Base-by-base conservation (phyloP, 2,329 filamentous ascomycete species). In the Colletotrichum neosansevieriae region DNA sequence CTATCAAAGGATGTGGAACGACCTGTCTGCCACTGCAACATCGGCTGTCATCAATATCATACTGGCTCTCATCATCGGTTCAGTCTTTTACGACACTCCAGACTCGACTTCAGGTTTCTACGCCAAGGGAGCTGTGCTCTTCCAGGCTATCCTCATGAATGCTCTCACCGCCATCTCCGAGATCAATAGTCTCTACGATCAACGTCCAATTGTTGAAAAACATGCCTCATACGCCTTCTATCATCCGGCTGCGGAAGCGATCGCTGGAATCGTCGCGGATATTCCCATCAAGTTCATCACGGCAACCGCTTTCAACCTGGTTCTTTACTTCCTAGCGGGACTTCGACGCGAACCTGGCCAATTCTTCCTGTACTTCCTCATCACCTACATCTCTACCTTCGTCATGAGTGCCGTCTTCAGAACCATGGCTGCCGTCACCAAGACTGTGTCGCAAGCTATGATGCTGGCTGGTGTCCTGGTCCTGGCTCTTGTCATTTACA, bases 321-420 rank as follows among this genome's bases (percentile, higher is more conserved):
- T 86, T 13, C 75, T 89, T 3, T 90, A 90, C 76, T 90, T 89
- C 72, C 74, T 90, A 73, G 76, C 84, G 1, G 82, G 81, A 1
- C 78, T 89, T 2, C 77, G 82, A 1, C 84, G 91, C 32, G 86
- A 88, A 58, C 82, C 92, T 0, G 88, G 85, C 1, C 81, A 88
- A 1, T 96, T 94, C 82, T 96, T 96, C 79, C 84, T 93, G 70
- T 96, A 91, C 81, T 85, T 92, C 70, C 80, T 96, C 17, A 85
- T 94, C 72, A 89, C 87, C 0, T 92, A 92, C 75, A 79, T 89
- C 15, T 84, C 86, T 1, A 93, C 89, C 0, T 83, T 95, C 72
- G 85, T 89, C 71, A 94, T 94, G 90, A 91, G 87, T 42, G 92
- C 91, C 78, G 82, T 94, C 45, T 95, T 95, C 82, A 85, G 92